Base-by-base conservation (phyloP, 2,329 filamentous ascomycete species). In the Cladosporium sp. region DNA sequence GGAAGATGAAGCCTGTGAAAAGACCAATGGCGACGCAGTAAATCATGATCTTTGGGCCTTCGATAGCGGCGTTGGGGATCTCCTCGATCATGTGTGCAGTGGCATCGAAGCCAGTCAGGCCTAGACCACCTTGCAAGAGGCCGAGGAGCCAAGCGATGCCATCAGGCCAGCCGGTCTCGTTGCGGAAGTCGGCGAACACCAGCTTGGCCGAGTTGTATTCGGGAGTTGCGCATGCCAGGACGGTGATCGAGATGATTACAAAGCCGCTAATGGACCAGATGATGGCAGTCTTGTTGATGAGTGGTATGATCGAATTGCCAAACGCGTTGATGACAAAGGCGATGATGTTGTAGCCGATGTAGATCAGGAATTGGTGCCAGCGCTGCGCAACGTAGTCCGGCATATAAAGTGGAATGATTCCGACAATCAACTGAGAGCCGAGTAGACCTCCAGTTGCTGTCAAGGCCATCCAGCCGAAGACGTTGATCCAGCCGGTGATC, bases 291-390 rank as follows among this genome's bases (percentile, higher is more conserved):
- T 88, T 85, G 67, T 86, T 90, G 63, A 90, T 76, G 12, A 80
- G 77, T 0, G 87, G 87, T 3, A 91, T 76, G 3, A 85, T 65
- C 3, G 76, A 74, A 64, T 83, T 87, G 67, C 80, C 75, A 62
- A 89, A 87, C 1, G 83, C 81, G 61, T 90, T 90, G 70, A 89
- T 74, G 48, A 82, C 57, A 58, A 89, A 83, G 3, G 84, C 84
- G 15, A 81, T 71, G 17, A 85, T 60, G 13, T 83, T 85, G 66
- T 85, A 86, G 6, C 71, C 85, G 44, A 88, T 78, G 70, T 90
- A 90, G 48, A 90, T 85, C 25, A 90, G 74, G 70, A 90, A 90
- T 62, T 89, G 84, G 64, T 91, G 87, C 85, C 87, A 90, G 3
- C 82, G 66, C 66, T 86, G 71, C 1, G 81, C 59, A 20, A 77